Percentiles rank a stretch among this genome's conserved stretches.
Evolutionary conservation across 371 early-diverging fungal species (phyloP).

Genomic region (Catenaria anguillulae): DNA sequence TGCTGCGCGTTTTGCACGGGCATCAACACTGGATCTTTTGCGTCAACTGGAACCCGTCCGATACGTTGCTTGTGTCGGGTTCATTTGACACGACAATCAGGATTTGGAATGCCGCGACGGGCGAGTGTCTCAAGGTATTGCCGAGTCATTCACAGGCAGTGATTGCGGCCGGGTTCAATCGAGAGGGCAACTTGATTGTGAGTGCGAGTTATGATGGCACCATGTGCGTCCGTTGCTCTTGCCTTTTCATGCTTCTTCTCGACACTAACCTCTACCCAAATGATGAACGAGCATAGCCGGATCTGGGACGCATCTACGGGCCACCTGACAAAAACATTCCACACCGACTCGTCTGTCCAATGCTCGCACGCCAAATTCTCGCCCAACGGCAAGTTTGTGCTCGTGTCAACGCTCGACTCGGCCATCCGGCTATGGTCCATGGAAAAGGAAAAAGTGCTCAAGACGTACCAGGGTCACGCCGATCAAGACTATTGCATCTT

Average conservation of each 20-base stretch:
- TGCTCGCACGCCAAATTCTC: slow-evolving; percentile 94
- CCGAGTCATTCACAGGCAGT: slow-evolving; percentile 94
- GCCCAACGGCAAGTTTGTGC: slow-evolving; percentile 94
- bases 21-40: slow-evolving; percentile 94
- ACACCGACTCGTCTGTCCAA: slow-evolving; percentile 83
- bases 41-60: slow-evolving; percentile 87
- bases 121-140: slow-evolving; percentile 78
- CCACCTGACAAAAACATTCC: slow-evolving; percentile 85
- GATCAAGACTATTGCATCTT: slow-evolving; percentile 87
- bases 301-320: slow-evolving; percentile 95
- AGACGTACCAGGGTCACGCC: slow-evolving; percentile 80
- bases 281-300: slow-evolving; percentile 49
- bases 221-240: background rate
- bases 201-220: slow-evolving; percentile 82
- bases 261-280: background rate
- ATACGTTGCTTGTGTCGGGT: slow-evolving; percentile 87
- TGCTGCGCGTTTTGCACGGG: slow-evolving; percentile 59
- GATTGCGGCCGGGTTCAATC: slow-evolving; percentile 84
- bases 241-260: background rate
- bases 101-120: slow-evolving; percentile 90
- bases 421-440: slow-evolving; percentile 89
- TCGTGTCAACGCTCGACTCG: slow-evolving; percentile 82
- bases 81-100: slow-evolving; percentile 93
- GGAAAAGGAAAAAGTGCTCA: slow-evolving; percentile 80
- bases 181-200: slow-evolving; percentile 92